Percentiles rank a stretch among this genome's conserved stretches.
Conservation (phyloP, 129 eudicot species). For the Flaveria bidentis region DNA sequence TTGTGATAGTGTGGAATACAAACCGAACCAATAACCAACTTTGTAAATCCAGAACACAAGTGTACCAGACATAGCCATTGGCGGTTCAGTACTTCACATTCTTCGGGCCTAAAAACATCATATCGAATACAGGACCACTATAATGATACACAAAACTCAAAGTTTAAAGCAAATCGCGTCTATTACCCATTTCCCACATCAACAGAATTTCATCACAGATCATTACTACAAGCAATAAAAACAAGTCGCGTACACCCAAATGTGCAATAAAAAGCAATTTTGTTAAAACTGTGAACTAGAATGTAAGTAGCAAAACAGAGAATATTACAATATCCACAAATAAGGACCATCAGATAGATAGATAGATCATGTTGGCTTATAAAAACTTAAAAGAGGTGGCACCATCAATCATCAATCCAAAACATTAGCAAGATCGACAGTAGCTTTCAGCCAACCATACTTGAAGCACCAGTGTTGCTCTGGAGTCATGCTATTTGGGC, state of each 20-base stretch:
- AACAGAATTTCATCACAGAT: conserved; percentile 10
- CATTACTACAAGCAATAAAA: conserved; percentile 9
- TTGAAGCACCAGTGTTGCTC: conserved; percentile 27
- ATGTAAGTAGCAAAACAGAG: conserved; percentile 22
- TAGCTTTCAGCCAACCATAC: conserved; percentile 27
- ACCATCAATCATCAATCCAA: conserved; percentile 34
- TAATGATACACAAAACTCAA: background rate
- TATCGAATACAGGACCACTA: too few relatives aligned
- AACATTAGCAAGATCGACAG: conserved; percentile 33
- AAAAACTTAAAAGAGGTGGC: background rate
- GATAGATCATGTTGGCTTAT: conserved; percentile 28
- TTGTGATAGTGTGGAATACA: too few relatives aligned
- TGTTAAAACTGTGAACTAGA: conserved; percentile 25
- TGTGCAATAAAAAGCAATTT: conserved; percentile 1
- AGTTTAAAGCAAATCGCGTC: background rate
- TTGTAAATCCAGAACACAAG: too few relatives aligned
- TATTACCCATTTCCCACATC: background rate
- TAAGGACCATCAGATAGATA: background rate
- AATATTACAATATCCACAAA: conserved; percentile 42
- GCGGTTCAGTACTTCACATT: too few relatives aligned
- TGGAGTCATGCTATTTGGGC: conserved; percentile 27
- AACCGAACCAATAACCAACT: too few relatives aligned
- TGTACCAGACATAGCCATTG: too few relatives aligned
- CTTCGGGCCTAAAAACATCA: too few relatives aligned
- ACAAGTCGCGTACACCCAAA: conserved; percentile 13